Evolutionary conservation across 2,329 filamentous ascomycete genomes (phyloP).

Genomic region (Ophiosphaerella korrae): DNA sequence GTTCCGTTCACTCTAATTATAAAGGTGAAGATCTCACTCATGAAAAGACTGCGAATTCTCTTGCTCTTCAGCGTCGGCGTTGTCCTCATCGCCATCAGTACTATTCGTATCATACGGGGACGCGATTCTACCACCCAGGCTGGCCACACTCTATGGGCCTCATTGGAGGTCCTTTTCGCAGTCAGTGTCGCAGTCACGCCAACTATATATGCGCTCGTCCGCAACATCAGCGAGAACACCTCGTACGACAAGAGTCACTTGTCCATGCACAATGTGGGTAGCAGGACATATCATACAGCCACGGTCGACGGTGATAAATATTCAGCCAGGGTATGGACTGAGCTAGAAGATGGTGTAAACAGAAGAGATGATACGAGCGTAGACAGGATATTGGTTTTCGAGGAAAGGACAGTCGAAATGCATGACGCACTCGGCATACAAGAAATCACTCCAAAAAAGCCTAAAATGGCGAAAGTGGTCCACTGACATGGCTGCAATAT

Average conservation of each 20-base stretch:
- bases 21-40: conserved; percentile 11
- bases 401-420: background rate
- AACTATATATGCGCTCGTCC: conserved; percentile 21
- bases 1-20: conserved; percentile 17
- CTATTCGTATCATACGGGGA: conserved; percentile 20
- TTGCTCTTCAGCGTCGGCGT: conserved; percentile 24
- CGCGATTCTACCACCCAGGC: conserved; percentile 13
- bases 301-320: conserved; percentile 4
- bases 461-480: too few relatives aligned
- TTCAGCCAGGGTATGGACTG: conserved; percentile 12
- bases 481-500: too few relatives aligned
- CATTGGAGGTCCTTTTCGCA: conserved; percentile 19
- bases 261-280: conserved; percentile 5
- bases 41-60: conserved; percentile 21
- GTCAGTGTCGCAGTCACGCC: conserved; percentile 22
- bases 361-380: conserved; percentile 14
- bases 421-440: too few relatives aligned
- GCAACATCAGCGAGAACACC: conserved; percentile 12
- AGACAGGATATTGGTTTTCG: conserved; percentile 8
- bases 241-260: conserved; percentile 13
- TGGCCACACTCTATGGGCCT: conserved; percentile 22
- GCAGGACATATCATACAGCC: conserved; percentile 6
- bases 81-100: conserved; percentile 21
- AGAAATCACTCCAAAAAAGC: too few relatives aligned
- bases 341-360: conserved; percentile 10